These are phyloP conservation scores for Juncus inflexus DNA, from an alignment of 176 grass and related monocot species.

Conservation along the genomic window DNA sequence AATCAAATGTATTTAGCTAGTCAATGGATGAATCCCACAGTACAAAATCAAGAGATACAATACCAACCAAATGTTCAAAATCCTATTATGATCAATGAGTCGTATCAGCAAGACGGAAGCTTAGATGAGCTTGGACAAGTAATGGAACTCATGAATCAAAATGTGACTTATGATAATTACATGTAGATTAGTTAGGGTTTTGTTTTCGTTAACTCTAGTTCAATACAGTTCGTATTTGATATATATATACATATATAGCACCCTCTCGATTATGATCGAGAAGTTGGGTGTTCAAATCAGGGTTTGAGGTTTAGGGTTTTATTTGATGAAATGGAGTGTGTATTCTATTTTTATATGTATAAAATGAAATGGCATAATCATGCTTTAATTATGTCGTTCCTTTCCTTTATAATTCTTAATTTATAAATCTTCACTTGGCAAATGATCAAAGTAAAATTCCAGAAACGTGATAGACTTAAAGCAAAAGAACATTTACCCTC, in stretches of 20 bases:
- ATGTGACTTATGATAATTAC: slow-evolving; percentile 34
- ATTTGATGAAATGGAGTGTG: neutral
- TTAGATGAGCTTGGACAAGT: slow-evolving; percentile 66
- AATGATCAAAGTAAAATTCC: too few relatives aligned
- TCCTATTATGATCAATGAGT: slow-evolving; percentile 18
- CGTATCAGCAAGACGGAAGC: slow-evolving; percentile 36
- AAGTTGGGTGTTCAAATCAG: slow-evolving; percentile 5
- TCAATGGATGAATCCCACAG: slow-evolving; percentile 24
- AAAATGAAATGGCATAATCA: too few relatives aligned
- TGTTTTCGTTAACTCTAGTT: too few relatives aligned
- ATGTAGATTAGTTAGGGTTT: slow-evolving; percentile 29
- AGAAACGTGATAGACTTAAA: too few relatives aligned
- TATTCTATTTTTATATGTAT: too few relatives aligned
- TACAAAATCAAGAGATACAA: neutral
- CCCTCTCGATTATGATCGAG: neutral
- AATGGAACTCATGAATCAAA: slow-evolving; percentile 44
- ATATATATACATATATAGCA: slow-evolving; percentile 11
- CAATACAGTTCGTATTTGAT: neutral
- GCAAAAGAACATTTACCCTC: too few relatives aligned
- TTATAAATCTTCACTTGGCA: too few relatives aligned
- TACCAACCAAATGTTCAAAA: slow-evolving; percentile 19
- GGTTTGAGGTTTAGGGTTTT: neutral
- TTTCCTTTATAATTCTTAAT: too few relatives aligned
- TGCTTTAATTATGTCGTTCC: too few relatives aligned
- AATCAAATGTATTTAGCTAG: slow-evolving; percentile 29